Conservation (phyloP, 139 green algal genomes). For the Yamagishiella unicocca region DNA sequence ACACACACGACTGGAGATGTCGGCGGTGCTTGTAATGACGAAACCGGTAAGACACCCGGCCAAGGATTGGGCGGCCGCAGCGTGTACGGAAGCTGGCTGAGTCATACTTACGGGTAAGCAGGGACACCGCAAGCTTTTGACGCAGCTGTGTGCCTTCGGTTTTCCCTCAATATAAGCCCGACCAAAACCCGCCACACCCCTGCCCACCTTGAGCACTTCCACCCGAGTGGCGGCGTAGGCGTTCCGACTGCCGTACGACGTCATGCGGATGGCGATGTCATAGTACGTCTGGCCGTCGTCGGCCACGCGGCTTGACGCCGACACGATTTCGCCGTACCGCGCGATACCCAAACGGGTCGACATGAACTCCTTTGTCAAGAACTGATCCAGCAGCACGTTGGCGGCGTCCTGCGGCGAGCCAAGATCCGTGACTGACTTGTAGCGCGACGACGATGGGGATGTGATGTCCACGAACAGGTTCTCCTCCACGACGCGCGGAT, state of each 20-base stretch:
- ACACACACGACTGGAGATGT: too few species aligned
- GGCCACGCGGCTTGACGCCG: slow-evolving; percentile 43
- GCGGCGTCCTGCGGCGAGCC: slow-evolving; percentile 86
- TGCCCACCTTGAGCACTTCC: slow-evolving; percentile 40
- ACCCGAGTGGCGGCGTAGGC: slow-evolving; percentile 79
- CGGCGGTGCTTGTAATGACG: too few species aligned
- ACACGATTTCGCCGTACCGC: slow-evolving; percentile 65
- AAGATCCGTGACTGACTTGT: slow-evolving; percentile 80
- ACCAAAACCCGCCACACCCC: neutral
- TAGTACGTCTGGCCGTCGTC: slow-evolving; percentile 61
- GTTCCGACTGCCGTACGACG: slow-evolving; percentile 84
- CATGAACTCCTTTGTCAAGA: slow-evolving; percentile 95
- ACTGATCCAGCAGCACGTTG: slow-evolving; percentile 76
- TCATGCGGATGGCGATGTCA: slow-evolving; percentile 70
- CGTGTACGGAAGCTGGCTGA: too few species aligned
- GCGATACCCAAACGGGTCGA: slow-evolving; percentile 88
- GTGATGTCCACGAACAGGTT: slow-evolving; percentile 95
- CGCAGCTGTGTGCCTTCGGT: too few species aligned
- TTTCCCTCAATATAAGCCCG: too few species aligned
- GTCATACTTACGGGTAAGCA: too few species aligned
- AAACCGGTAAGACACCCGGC: too few species aligned
- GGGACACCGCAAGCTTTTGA: too few species aligned
- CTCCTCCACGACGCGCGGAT: slow-evolving; percentile 88
- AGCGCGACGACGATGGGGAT: slow-evolving; percentile 86
- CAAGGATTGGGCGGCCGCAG: too few species aligned